Conservation (phyloP, 805 yeast genomes). For the Metschnikowia picachoensis region DNA sequence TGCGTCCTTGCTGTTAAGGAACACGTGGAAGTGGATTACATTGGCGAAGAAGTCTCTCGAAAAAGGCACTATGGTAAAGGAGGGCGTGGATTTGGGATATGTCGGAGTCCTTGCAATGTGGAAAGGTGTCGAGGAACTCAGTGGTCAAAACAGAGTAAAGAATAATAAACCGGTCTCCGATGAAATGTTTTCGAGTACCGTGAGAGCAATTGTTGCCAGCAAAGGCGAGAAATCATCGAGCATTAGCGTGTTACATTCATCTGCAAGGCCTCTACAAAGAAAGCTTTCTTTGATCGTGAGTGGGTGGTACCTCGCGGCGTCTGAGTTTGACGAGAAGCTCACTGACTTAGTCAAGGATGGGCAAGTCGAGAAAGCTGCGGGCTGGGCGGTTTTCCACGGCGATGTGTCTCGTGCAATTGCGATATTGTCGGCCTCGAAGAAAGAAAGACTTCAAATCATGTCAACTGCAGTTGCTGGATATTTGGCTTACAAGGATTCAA, state of each 20-base stretch:
- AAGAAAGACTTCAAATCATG: conserved; percentile 68
- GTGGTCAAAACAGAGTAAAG: conserved; percentile 44
- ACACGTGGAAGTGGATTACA: conserved; percentile 90
- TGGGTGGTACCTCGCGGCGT: conserved; percentile 83
- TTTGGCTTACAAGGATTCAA: conserved; percentile 56
- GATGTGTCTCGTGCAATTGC: conserved; percentile 77
- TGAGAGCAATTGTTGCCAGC: conserved; percentile 46
- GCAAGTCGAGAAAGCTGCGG: conserved; percentile 86
- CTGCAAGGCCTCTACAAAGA: conserved; percentile 60
- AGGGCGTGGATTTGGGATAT: conserved; percentile 74
- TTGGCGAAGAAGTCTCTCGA: conserved; percentile 63
- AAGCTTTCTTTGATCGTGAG: conserved; percentile 76
- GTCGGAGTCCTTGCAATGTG: conserved; percentile 89
- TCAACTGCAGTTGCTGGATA: conserved; percentile 85
- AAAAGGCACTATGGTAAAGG: conserved; percentile 63
- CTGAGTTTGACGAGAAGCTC: conserved; percentile 71
- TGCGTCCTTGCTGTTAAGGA: conserved; percentile 51
- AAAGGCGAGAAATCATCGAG: conserved; percentile 47
- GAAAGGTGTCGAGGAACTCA: conserved; percentile 60
- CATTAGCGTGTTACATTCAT: conserved; percentile 41
- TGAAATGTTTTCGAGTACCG: conserved; percentile 46
- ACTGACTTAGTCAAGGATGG: conserved; percentile 52
- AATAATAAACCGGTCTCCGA: conserved; percentile 22
- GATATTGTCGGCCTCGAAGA: conserved; percentile 70
- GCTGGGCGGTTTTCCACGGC: conserved; percentile 95